A percentile compares a stretch with the other conserved stretches of the same genome.
These are phyloP conservation scores for Fusarium pseudonygamai DNA, from an alignment of 2,329 filamentous ascomycete genomes.

Conservation along the genomic window DNA sequence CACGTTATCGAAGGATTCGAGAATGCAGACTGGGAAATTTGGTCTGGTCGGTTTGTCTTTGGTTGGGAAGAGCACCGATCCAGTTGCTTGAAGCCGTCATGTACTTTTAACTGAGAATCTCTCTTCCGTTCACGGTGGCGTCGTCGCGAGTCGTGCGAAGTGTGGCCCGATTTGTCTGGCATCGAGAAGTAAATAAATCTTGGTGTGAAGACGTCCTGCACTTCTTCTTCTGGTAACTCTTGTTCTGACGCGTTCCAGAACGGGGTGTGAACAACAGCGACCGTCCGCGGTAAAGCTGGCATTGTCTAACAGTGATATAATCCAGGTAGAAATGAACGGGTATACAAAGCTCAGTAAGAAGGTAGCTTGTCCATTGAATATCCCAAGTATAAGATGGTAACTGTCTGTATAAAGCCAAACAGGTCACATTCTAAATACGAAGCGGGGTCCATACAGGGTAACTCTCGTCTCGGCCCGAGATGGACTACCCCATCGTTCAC, in stretches of 20 bases:
- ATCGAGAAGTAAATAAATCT: background rate
- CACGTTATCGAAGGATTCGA: background rate
- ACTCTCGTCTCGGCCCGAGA: background rate
- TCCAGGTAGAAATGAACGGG: rapidly evolving
- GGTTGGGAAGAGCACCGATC: background rate
- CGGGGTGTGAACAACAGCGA: background rate
- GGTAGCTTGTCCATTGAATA: rapidly evolving
- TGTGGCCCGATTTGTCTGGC: rapidly evolving
- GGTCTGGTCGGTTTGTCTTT: rapidly evolving
- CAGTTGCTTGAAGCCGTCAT: rapidly evolving
- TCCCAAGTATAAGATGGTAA: rapidly evolving
- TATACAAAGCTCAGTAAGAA: rapidly evolving
- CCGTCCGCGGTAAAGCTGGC: background rate
- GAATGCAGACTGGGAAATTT: rapidly evolving
- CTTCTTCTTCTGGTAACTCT: background rate
- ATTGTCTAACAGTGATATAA: rapidly evolving
- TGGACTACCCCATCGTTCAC: background rate
- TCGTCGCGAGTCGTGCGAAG: rapidly evolving
- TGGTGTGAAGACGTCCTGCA: rapidly evolving
- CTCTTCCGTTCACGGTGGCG: background rate
- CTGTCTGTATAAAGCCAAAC: background rate
- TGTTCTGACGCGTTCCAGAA: rapidly evolving
- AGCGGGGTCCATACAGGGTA: background rate
- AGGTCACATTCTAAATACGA: background rate
- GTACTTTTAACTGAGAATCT: background rate